Conservation (phyloP, 75 land plant genomes). For the Ceratopteris richardii region DNA sequence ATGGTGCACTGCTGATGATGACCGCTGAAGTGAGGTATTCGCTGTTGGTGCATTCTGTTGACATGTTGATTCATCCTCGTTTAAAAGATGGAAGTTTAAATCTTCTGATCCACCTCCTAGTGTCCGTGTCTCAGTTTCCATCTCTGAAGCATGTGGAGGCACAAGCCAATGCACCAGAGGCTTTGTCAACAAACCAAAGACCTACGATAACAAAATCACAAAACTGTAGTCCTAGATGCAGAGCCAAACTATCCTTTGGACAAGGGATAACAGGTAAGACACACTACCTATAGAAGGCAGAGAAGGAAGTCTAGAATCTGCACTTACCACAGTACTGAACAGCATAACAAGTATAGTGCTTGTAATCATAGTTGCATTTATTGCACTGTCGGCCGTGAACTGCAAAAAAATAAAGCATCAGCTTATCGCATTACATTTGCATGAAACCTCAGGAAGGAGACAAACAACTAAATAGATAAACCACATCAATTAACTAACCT, state of each 20-base stretch:
- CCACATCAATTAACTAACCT: constrained; percentile 36
- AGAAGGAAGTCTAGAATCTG: too few species aligned
- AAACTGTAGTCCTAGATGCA: too few species aligned
- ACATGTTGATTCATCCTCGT: constrained; percentile 7
- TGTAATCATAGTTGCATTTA: constrained; percentile 80
- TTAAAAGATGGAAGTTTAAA: constrained; percentile 8
- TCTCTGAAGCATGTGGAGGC: constrained; percentile 2
- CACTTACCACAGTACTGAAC: constrained; percentile 79
- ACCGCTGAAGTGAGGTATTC: background rate
- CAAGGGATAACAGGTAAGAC: too few species aligned
- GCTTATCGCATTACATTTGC: too few species aligned
- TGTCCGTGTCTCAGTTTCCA: constrained; percentile 11
- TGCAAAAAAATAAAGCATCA: too few species aligned
- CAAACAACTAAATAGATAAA: too few species aligned
- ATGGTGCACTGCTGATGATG: constrained; percentile 39
- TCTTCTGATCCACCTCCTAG: constrained; percentile 2
- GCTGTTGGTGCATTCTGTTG: background rate
- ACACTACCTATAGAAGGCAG: too few species aligned
- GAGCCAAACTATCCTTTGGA: too few species aligned
- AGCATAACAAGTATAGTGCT: constrained; percentile 86
- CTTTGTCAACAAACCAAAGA: constrained; percentile 32
- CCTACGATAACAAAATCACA: constrained; percentile 7
- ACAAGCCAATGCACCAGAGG: constrained; percentile 18
- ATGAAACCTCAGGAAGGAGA: too few species aligned
- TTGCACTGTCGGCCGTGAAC: constrained; percentile 59